Percentiles rank a stretch among this genome's conserved stretches.
Evolutionary conservation across 495 filamentous ascomycete species (phyloP).

Genomic region (Podospora appendiculata): DNA sequence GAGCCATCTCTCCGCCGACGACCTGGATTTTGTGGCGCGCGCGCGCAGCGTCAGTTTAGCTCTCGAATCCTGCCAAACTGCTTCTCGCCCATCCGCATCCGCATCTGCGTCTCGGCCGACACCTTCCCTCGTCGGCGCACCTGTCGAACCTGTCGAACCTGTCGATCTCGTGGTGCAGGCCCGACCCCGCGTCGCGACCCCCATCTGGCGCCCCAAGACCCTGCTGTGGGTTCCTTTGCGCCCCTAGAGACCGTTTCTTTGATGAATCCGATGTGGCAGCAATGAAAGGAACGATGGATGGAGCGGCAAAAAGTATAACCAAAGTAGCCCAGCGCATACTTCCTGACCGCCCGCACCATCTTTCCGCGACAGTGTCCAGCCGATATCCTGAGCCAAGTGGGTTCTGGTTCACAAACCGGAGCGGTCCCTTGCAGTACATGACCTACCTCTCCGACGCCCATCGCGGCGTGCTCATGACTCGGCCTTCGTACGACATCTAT

Average conservation of each 20-base stretch:
- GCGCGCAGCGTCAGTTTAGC: background rate
- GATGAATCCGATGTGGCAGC: slow-evolving; percentile 20
- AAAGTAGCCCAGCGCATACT: slow-evolving; percentile 34
- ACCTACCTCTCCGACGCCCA: slow-evolving; percentile 38
- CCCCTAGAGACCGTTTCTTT: slow-evolving; percentile 6
- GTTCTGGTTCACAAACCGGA: slow-evolving; percentile 30
- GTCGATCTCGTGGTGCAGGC: no score
- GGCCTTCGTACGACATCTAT: slow-evolving; percentile 33
- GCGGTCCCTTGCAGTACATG: slow-evolving; percentile 32
- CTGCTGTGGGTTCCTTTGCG: no score
- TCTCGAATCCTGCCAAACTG: background rate
- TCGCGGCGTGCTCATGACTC: slow-evolving; percentile 38
- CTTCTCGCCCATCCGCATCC: background rate
- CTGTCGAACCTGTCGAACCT: no score
- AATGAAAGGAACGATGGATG: slow-evolving; percentile 41
- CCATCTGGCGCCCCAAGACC: background rate
- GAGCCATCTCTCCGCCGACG: background rate
- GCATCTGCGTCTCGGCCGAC: background rate
- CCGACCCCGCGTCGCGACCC: background rate
- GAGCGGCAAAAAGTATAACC: slow-evolving; percentile 37
- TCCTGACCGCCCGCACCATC: slow-evolving; percentile 34
- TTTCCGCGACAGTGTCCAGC: slow-evolving; percentile 30
- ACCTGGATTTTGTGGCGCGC: background rate
- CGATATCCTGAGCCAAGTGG: slow-evolving; percentile 28
- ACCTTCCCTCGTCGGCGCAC: background rate